A percentile compares a stretch with the other conserved stretches of the same genome.
phyloP scores from a whole-genome alignment of 2,329 filamentous ascomycete genomes.

The Aotearoamyces nothofagi region DNA sequence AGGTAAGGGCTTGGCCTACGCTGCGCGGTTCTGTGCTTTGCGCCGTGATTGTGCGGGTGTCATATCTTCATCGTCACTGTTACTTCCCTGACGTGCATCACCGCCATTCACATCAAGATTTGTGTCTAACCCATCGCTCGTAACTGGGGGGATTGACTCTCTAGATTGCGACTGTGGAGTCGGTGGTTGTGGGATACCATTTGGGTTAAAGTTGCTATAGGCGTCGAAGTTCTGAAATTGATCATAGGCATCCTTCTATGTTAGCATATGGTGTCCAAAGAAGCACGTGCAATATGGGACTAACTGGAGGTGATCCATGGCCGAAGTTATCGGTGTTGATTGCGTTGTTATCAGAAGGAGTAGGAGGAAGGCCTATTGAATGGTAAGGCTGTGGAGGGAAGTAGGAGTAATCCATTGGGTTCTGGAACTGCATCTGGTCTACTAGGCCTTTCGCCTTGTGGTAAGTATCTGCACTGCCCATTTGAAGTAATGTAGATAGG shows the following conservation, averaged over 20 bases:
- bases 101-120: constrained; percentile 14
- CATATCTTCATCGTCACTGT: constrained; percentile 29
- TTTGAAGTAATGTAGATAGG: too few species aligned
- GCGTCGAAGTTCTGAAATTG: constrained; percentile 17
- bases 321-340: constrained; percentile 27
- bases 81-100: constrained; percentile 20
- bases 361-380: constrained; percentile 29
- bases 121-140: constrained; percentile 2
- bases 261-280: constrained; percentile 4
- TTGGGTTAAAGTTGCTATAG: constrained; percentile 12
- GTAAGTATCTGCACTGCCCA: too few species aligned
- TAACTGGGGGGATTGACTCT: constrained; percentile 6
- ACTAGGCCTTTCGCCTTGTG: too few species aligned
- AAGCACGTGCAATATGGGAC: constrained; percentile 9
- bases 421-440: not conserved
- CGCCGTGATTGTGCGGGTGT: constrained; percentile 41
- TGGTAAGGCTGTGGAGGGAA: constrained; percentile 30
- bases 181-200: constrained; percentile 9
- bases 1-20: constrained; percentile 31
- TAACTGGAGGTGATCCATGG: constrained; percentile 24
- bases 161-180: constrained; percentile 16
- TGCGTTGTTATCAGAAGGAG: constrained; percentile 21
- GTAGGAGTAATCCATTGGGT: constrained; percentile 40
- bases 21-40: constrained; percentile 59
- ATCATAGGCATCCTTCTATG: constrained; percentile 15